Percentiles rank a stretch among this genome's conserved stretches.
These are phyloP conservation scores for Helicocarpus griseus DNA, from an alignment of 2,329 filamentous ascomycete genomes.

Conservation along the genomic window DNA sequence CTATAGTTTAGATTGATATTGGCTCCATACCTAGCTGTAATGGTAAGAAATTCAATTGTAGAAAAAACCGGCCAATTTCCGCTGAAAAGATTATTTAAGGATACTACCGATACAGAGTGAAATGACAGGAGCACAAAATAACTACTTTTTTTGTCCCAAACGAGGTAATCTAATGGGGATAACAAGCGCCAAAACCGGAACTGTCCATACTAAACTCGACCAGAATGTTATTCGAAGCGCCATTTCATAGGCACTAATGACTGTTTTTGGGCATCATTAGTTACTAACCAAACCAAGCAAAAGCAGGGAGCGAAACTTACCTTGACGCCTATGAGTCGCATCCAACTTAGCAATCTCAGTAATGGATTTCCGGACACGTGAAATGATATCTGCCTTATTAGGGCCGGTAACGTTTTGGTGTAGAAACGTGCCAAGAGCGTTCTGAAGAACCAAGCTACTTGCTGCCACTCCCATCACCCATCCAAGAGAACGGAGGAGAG, in stretches of 20 bases:
- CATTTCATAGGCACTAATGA: neutral
- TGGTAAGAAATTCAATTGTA: no score
- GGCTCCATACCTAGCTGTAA: no score
- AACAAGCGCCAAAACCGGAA: neutral
- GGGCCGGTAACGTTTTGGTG: slow-evolving; percentile 48
- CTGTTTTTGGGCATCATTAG: neutral
- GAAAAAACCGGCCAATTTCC: no score
- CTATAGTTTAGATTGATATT: no score
- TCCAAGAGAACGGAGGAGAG: slow-evolving; percentile 62
- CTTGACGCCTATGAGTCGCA: slow-evolving; percentile 36
- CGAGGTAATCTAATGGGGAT: neutral
- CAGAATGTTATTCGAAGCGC: slow-evolving; percentile 2
- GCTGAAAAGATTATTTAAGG: no score
- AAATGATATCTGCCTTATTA: slow-evolving; percentile 44
- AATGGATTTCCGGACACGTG: slow-evolving; percentile 42
- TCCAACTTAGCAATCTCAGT: slow-evolving; percentile 37
- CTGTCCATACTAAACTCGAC: neutral
- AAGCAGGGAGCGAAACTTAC: slow-evolving; percentile 18
- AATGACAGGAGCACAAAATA: no score
- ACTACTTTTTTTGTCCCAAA: neutral
- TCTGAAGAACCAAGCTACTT: slow-evolving; percentile 64
- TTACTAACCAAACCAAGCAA: neutral
- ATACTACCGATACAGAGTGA: no score
- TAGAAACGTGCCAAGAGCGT: slow-evolving; percentile 53
- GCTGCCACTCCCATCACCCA: slow-evolving; percentile 61